These are phyloP conservation scores for Talaromyces sp. DNA, from an alignment of 2,329 filamentous ascomycete species.

Conservation along the genomic window DNA sequence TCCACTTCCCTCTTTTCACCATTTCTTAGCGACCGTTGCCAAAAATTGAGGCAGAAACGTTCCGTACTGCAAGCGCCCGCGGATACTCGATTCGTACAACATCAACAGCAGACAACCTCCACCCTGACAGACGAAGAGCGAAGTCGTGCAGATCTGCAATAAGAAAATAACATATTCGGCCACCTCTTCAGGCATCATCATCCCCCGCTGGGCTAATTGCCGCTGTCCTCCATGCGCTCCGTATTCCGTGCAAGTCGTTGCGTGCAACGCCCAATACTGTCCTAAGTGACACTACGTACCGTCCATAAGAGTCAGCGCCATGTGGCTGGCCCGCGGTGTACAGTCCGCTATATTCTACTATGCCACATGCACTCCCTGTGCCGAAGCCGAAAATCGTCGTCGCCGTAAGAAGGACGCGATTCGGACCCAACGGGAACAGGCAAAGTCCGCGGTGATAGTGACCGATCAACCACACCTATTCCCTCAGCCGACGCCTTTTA, in stretches of 20 bases:
- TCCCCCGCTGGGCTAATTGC: conserved; percentile 6
- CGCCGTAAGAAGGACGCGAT: conserved; percentile 69
- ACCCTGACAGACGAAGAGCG: background rate
- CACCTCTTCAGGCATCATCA: background rate
- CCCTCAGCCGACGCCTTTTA: conserved; percentile 72
- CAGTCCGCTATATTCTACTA: conserved; percentile 53
- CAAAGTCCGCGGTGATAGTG: conserved; percentile 55
- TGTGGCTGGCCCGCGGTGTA: conserved; percentile 49
- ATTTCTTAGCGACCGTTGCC: background rate
- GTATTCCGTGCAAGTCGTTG: conserved; percentile 14
- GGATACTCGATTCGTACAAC: background rate
- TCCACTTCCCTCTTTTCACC: background rate
- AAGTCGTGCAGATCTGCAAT: background rate
- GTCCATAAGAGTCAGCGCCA: conserved; percentile 19
- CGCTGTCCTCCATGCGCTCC: conserved; percentile 17
- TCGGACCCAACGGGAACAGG: conserved; percentile 63
- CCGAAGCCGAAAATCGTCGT: conserved; percentile 65
- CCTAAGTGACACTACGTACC: conserved; percentile 8
- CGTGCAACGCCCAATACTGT: conserved; percentile 16
- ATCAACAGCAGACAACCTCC: background rate
- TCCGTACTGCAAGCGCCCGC: background rate
- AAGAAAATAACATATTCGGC: background rate
- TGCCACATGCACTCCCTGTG: conserved; percentile 56
- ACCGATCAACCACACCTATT: conserved; percentile 69
- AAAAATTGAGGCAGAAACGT: background rate